Conservation (phyloP, 1,284 basidiomycete species). For the Ustilago loliicola region DNA sequence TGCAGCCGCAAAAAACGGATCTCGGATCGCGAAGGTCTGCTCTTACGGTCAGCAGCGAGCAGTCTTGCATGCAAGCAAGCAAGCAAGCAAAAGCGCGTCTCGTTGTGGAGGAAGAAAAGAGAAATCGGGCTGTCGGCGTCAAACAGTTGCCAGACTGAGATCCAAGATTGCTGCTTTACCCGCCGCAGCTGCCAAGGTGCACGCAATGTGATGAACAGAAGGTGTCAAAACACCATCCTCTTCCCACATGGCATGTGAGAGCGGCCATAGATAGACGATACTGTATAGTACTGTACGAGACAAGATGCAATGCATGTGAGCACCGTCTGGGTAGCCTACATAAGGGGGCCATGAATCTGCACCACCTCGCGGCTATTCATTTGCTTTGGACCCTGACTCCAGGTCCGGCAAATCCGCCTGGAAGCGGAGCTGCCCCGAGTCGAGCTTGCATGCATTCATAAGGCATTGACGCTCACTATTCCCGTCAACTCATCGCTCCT, state of each 20-base stretch:
- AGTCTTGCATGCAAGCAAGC: no score
- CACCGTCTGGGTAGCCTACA: neutral
- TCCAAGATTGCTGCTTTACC: conserved; percentile 1
- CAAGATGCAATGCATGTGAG: no score
- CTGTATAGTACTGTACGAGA: no score
- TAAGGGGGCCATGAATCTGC: neutral
- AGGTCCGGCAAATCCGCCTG: neutral
- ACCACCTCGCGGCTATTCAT: neutral
- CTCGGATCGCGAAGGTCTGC: conserved; percentile 4
- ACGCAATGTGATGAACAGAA: neutral
- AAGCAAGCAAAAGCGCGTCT: neutral
- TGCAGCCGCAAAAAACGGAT: conserved; percentile 7
- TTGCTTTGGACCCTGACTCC: conserved; percentile 6
- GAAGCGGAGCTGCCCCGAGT: neutral
- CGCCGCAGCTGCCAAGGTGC: neutral
- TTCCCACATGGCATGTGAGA: neutral
- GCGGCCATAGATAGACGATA: no score
- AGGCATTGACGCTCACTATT: no score
- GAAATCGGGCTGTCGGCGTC: neutral
- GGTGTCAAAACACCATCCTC: no score
- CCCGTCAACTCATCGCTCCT: neutral
- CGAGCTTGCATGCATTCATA: neutral
- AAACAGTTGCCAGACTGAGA: conserved; percentile 1
- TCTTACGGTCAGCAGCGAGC: conserved; percentile 13
- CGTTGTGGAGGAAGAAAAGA: neutral